Evolutionary conservation across 345 rosid species (phyloP), one percentile per base, ranked within the genome.

Genomic region (Kernera saxatilis): DNA sequence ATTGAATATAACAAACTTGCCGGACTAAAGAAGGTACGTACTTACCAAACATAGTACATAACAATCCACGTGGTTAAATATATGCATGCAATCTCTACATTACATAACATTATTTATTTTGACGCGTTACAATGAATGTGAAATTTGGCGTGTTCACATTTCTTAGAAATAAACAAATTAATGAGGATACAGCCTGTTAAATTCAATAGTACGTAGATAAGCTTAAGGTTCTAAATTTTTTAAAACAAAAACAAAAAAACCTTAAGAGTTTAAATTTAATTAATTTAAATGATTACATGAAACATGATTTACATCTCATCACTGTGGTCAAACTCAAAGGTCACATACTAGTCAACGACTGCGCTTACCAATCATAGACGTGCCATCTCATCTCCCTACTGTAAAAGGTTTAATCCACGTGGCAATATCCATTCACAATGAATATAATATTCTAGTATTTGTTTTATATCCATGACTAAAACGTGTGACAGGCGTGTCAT

Each of bases 21-120:
- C 64, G 84, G 86, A 18, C 87, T 91, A 63, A 86, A 88, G 81
- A 94, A 91, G 99, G 99, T 94, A 85, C 69, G 39, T n/a, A n/a
- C n/a, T 49, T 52, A 68, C 46, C 68, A 74, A 67, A 74, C 59
- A 29, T n/a, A 54, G 48, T 64, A 65, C 52, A 67, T 36, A 67
- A 74, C 27, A 54, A 21, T 44, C 3, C 74, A 61, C 74, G 78
- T 68, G 73, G 26, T 23, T 74, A 29, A 64, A 48, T 48, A 37
- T 39, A 46, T 55, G 19, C 67, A 58, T 74, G 62, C 48, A 67
- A n/a, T n/a, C n/a, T n/a, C n/a, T 49, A 21, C 13, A 65, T 15
- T 23, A 18, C 17, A 15, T 19, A 14, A 22, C n/a, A 32, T 44
- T 22, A 22, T 30, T 17, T 22, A 17, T 25, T 48, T 9, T 40